Evolutionary conservation across 441 rosid genomes (phyloP), one percentile per base, ranked within the genome.

Genomic region (Croton laevigatus): DNA sequence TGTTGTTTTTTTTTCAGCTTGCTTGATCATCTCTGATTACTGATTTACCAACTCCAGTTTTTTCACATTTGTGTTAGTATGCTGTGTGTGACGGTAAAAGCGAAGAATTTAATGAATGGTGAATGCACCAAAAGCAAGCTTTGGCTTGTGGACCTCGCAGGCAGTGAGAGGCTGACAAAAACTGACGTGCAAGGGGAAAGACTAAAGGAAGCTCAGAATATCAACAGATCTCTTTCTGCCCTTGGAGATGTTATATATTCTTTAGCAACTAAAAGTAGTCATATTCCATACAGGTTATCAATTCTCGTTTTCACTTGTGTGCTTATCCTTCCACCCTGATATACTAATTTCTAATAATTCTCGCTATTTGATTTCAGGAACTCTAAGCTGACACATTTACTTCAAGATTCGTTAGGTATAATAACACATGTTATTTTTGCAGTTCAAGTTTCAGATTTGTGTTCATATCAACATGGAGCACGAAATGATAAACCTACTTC

Each of bases 141-240:
- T 59, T 91, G 97, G 97, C 96, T 93, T 54, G 97, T 93, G 64
- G 98, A 93, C 81, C 88, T 93, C 81, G 98, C 98, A 0, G 97
- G 97, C 65, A 91, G 98, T 78, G 98, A 93, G 77, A 87, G 97
- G 77, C 85, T 93, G 64, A 87, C 90, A 22, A 93, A 86, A 83
- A 89, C 96, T 58, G 98, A 90, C 22, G 93, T 71, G 9, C 96
- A 91, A 77, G 96, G 97, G 59, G 98, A 93, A 65, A 78, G 97
- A 67, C 94, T 91, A 46, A 93, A 93, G 78, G 97, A 91, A 79
- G 96, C 98, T 68, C 98, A 91, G 75, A 86, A 86, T 74, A 93
- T 91, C 44, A 91, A 93, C 58, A 86, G 84, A 78, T 93, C 98
- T 13, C 91, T 91, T 63, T 91, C 97, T 27, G 96, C 98, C 59